Percentiles rank a stretch among this genome's conserved stretches.
phyloP scores from a whole-genome alignment of 495 filamentous ascomycete genomes.

The Annulohypoxylon bovei region DNA sequence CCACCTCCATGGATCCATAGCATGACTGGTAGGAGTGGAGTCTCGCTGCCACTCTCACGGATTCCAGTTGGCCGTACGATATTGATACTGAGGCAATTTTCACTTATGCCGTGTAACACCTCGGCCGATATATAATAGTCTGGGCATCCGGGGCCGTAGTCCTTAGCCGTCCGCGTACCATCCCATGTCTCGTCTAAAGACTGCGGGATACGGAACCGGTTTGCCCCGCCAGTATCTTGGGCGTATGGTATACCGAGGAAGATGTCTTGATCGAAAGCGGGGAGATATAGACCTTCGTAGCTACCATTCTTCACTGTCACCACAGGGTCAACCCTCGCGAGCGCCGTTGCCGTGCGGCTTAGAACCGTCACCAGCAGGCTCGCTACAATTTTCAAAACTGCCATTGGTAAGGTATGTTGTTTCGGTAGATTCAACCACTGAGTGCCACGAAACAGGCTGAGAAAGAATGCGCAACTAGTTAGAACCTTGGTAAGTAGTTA shows the following conservation, averaged over 20 bases:
- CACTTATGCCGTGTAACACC: conserved; percentile 61
- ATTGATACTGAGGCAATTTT: conserved; percentile 74
- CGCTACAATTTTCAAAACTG: neutral
- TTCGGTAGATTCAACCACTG: neutral
- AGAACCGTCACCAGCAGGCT: conserved; percentile 16
- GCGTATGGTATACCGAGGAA: conserved; percentile 76
- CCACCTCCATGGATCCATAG: conserved; percentile 77
- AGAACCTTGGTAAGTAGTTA: neutral
- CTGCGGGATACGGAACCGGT: conserved; percentile 69
- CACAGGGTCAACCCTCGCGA: conserved; percentile 23
- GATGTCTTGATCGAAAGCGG: conserved; percentile 52
- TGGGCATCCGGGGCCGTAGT: conserved; percentile 59
- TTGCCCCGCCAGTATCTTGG: conserved; percentile 64
- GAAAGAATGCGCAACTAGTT: neutral
- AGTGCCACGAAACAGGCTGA: neutral
- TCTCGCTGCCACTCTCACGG: neutral
- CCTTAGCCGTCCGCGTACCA: conserved; percentile 59
- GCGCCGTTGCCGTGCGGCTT: neutral
- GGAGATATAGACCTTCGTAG: conserved; percentile 48
- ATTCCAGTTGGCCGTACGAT: conserved; percentile 66
- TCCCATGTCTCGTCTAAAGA: conserved; percentile 56
- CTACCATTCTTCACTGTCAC: conserved; percentile 47
- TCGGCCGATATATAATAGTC: conserved; percentile 57
- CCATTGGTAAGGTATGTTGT: conserved; percentile 12
- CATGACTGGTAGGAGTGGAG: conserved; percentile 62